Base-by-base conservation (phyloP, 352 stramenopile genomes). In the Phytopythium helicoides region DNA sequence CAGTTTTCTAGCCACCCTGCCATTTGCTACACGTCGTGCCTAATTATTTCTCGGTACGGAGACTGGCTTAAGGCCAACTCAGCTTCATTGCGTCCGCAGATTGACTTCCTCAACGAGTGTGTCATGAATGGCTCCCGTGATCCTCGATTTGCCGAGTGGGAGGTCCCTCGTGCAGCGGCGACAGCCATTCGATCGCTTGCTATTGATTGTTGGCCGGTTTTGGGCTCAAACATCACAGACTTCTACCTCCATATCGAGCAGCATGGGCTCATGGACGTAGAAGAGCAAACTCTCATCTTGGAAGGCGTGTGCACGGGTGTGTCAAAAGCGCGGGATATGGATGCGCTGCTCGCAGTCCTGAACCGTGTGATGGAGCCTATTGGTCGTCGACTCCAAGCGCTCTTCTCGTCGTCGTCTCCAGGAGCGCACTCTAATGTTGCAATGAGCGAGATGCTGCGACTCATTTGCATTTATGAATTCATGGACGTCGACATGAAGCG, bases 401-500 rank as follows among this genome's bases (percentile, higher is more conserved):
- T 88, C 1, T 83, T 90, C 42, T 51, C 68, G 0, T 71, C 73
- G 1, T 64, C 58, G 0, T 47, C 64, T 16, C 70, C 56, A 16
- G 59, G 54, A 31, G 58, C 68, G 4, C 70, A 71, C 19, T 66
- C 79, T 1, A 74, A 71, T 11, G 49, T 76, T 4, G 75, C 73
- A 6, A 72, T 84, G 18, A 73, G 80, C 45, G 82, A 95, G 38
- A 60, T 95, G 42, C 55, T 92, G 36, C 81, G 85, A 3, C 61
- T 93, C n/a, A 87, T 95, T 36, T 87, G 81, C 61, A 68, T 93
- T 31, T 95, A 93, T 52, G 85, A 95, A 49, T 83, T 92, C 37
- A 62, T 92, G 14, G 60, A 75, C 14, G 56, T 87, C 19, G 58
- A 69, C n/a, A 52, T 50, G 39, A 67, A 50, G n/a, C 66, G 64